Percentiles rank a stretch among this genome's conserved stretches.
phyloP scores from a whole-genome alignment of 2,329 filamentous ascomycete species.

The Neonectria neomacrospora region DNA sequence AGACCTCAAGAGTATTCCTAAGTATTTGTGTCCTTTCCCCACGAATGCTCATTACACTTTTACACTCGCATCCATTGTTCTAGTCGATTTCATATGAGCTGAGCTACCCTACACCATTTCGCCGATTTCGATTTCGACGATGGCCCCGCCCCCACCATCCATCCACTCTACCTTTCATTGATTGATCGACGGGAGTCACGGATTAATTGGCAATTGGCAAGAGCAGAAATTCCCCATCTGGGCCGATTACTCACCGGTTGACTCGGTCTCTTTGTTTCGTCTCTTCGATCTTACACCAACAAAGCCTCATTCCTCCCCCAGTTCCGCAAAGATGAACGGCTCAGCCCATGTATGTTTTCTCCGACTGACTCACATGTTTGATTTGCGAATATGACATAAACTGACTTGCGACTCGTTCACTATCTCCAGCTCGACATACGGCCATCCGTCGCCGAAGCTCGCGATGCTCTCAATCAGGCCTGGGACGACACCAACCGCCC shows the following conservation, averaged over 20 bases:
- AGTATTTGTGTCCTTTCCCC: no score
- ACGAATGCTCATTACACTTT: no score
- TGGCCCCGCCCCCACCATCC: conserved; percentile 42
- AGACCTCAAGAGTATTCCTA: no score
- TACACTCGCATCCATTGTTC: no score
- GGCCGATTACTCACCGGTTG: conserved; percentile 29
- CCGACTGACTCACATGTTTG: not conserved
- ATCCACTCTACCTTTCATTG: not conserved
- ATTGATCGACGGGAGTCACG: conserved; percentile 13
- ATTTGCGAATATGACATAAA: not conserved
- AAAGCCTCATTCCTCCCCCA: not conserved
- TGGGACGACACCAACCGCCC: conserved; percentile 49
- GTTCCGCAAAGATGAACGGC: conserved; percentile 35
- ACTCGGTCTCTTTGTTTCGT: conserved; percentile 3
- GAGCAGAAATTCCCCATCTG: conserved; percentile 29
- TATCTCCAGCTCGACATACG: conserved; percentile 42
- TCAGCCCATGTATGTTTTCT: conserved; percentile 36
- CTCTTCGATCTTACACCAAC: conserved; percentile 4
- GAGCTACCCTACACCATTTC: not conserved
- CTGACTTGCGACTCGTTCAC: conserved; percentile 5
- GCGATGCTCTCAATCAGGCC: conserved; percentile 40
- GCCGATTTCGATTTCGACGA: not conserved
- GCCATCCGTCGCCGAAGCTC: conserved; percentile 44
- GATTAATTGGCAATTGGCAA: conserved; percentile 30
- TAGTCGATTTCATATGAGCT: not conserved